Conservation (phyloP, 495 filamentous ascomycete species). For the Pseudoneurospora amorphoporcata region DNA sequence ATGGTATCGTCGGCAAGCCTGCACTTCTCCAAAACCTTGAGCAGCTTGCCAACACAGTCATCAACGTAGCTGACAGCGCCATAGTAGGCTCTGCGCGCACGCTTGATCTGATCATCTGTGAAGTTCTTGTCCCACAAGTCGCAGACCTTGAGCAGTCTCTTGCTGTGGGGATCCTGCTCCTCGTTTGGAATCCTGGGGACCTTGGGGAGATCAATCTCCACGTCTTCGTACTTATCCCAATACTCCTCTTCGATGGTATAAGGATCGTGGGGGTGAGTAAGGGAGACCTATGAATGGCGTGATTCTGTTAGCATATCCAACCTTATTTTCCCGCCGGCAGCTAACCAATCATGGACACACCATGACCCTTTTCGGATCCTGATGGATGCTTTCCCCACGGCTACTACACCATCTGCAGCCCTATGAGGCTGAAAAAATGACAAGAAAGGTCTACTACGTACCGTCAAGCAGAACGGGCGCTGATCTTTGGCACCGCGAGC, state of each 20-base stretch:
- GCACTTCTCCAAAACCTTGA: constrained; percentile 62
- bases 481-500: constrained; percentile 55
- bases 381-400: neutral
- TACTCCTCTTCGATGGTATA: constrained; percentile 83
- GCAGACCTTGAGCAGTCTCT: constrained; percentile 69
- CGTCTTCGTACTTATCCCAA: constrained; percentile 79
- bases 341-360: constrained; percentile 2
- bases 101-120: constrained; percentile 66
- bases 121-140: constrained; percentile 70
- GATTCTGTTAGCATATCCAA: neutral
- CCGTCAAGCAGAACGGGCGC: constrained; percentile 76
- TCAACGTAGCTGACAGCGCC: constrained; percentile 85
- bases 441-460: constrained; percentile 10
- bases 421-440: neutral
- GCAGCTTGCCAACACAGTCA: constrained; percentile 70
- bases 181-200: constrained; percentile 56
- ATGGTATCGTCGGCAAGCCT: constrained; percentile 72
- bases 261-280: constrained; percentile 86
- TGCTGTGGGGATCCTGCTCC: constrained; percentile 71
- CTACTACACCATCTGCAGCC: neutral
- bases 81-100: constrained; percentile 76
- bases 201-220: constrained; percentile 74
- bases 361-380: neutral
- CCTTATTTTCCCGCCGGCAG: neutral
- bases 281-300: constrained; percentile 45